Evolutionary conservation across 208 protist genomes (phyloP).

Genomic region (Endotrypanum monterogeii): DNA sequence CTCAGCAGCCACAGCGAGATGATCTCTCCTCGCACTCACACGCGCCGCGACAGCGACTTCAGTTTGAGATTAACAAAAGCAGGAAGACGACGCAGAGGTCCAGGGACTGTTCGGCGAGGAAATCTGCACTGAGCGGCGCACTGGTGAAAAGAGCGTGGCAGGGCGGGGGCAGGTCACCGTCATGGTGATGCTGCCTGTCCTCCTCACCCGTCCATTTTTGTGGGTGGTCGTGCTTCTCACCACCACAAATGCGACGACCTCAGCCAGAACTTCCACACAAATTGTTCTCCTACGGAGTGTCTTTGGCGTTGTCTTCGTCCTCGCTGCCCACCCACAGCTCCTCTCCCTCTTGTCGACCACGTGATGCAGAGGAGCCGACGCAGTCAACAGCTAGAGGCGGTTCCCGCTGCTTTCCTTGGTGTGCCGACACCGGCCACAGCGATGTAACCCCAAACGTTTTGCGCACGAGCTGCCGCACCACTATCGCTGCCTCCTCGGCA

Average conservation of each 20-base stretch:
- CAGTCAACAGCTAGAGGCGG: background rate
- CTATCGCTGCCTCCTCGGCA: constrained; percentile 43
- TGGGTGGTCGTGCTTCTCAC: background rate
- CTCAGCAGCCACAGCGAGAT: background rate
- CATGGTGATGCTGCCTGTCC: background rate
- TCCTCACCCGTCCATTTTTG: background rate
- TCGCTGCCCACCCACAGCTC: constrained; percentile 25
- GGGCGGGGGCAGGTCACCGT: background rate
- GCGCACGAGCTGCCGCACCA: constrained; percentile 48
- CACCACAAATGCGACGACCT: background rate
- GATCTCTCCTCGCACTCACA: background rate
- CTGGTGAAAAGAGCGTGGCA: background rate
- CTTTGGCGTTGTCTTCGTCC: background rate
- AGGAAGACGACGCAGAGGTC: background rate
- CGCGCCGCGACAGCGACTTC: background rate
- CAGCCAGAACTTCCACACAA: background rate
- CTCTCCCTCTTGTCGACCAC: constrained; percentile 1
- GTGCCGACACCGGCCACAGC: constrained; percentile 1
- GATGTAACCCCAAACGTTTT: constrained; percentile 22
- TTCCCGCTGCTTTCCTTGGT: background rate
- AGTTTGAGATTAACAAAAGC: background rate
- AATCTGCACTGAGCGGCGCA: background rate
- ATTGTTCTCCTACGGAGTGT: background rate
- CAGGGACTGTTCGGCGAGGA: background rate
- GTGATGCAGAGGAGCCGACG: background rate